Evolutionary conservation across 2,329 filamentous ascomycete genomes (phyloP).

Genomic region (Colletotrichum orbiculare): DNA sequence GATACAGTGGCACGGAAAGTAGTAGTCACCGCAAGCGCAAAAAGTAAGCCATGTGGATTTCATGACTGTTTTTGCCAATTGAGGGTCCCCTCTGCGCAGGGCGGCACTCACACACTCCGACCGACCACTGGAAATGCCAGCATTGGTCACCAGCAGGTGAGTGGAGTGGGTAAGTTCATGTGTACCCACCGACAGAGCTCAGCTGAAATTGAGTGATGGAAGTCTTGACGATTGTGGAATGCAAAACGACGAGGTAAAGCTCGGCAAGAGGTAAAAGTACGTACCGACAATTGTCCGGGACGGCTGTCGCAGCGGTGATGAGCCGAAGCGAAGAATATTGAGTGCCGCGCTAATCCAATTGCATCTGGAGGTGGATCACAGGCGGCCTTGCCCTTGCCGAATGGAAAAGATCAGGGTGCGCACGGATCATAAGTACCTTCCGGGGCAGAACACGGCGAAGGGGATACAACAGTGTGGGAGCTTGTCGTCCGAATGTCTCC

Average conservation of each 20-base stretch:
- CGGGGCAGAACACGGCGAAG: too few species aligned
- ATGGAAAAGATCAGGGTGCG: background rate
- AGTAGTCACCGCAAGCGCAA: too few species aligned
- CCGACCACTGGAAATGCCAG: constrained; percentile 18
- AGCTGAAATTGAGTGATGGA: too few species aligned
- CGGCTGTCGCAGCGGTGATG: constrained; percentile 9
- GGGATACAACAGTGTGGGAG: background rate
- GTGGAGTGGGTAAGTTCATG: too few species aligned
- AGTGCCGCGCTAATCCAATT: too few species aligned
- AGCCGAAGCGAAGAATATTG: background rate
- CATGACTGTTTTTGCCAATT: background rate
- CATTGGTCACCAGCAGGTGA: constrained; percentile 16
- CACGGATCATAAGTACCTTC: background rate
- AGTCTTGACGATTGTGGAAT: too few species aligned
- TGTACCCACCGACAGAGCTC: too few species aligned
- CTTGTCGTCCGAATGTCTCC: constrained; percentile 3
- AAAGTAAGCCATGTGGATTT: constrained; percentile 18
- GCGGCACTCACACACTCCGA: background rate
- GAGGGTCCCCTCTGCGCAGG: constrained; percentile 15
- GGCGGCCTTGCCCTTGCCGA: constrained; percentile 18
- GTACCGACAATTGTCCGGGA: constrained; percentile 20
- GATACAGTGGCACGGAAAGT: too few species aligned
- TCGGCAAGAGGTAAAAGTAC: background rate
- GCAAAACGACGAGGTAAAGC: background rate
- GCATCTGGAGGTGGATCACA: background rate